Base-by-base conservation (phyloP, 768 basidiomycete genomes). In the Hericium alpestre region DNA sequence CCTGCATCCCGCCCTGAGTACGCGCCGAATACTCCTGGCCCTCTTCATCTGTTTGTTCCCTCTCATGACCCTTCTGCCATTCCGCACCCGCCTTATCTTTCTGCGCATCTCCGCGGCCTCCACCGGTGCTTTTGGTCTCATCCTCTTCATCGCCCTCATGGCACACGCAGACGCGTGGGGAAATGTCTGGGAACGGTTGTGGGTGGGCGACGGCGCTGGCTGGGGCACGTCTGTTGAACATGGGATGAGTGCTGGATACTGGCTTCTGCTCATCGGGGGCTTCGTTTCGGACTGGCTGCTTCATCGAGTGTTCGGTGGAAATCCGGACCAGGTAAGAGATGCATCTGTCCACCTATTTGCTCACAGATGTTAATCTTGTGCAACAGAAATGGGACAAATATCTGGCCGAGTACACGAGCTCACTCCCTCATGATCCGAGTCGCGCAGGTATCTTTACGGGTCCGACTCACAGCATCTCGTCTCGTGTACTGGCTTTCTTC, bases 81-180 rank as follows among this genome's bases (percentile, higher is more conserved):
- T 77, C 15, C 63, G 64, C 22, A 63, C 79, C 56, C 73, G 78
- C 23, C 78, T 77, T 56, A 67, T 71, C 5, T 65, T 74, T 2
- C 63, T 84, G n/a, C 76, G 83, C 16, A 62, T 80, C 18, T 75
- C 75, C 16, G 71, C 76, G 4, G 69, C 81, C 2, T 74, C 79
- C 3, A 71, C 74, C 3, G 84, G 84, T 10, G 73, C 83, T 0
- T 82, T 84, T 53, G 79, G 82, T 15, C 54, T 81, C 11, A 67
- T 78, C 9, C 51, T 80, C n/a, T 72, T 78, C n/a, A 79, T 83
- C 27, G 75, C 83, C 1, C 65, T 85, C 32, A 72, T 87, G 9
- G 65, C 77, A 18, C 66, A 71, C 15, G 74, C 77, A 0, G 66
- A 73, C 11, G 70, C 76, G 13, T 86, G 82, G 84, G 76, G 76